Conservation (phyloP, 1,284 basidiomycete genomes). For the Microbotryomycetes sp. region DNA sequence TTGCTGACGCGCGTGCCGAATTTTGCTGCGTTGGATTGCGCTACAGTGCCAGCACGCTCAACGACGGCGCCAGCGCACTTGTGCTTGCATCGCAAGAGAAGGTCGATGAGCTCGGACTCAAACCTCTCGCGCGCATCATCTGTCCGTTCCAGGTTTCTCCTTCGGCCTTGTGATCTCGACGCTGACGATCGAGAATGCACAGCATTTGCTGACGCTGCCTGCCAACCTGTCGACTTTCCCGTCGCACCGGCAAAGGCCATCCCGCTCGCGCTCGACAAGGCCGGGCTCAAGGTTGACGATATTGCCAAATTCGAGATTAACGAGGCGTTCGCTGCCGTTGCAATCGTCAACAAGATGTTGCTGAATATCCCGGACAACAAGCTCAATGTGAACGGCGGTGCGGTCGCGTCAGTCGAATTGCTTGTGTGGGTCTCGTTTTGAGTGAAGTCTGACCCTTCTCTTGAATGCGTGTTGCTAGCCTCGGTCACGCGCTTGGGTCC, state of each 20-base stretch:
- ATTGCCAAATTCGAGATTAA: slow-evolving; percentile 93
- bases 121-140: slow-evolving; percentile 42
- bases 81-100: slow-evolving; percentile 39
- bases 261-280: slow-evolving; percentile 76
- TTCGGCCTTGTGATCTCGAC: slow-evolving; percentile 39
- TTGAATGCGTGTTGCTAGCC: not conserved
- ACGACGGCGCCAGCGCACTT: slow-evolving; percentile 43
- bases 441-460: not conserved
- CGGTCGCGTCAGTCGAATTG: slow-evolving; percentile 12
- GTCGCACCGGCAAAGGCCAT: slow-evolving; percentile 80
- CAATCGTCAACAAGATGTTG: not conserved
- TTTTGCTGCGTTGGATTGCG: too few relatives aligned
- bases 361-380: not conserved
- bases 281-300: slow-evolving; percentile 71
- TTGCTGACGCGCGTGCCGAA: too few relatives aligned
- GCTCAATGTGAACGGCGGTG: slow-evolving; percentile 15
- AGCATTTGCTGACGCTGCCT: slow-evolving; percentile 94
- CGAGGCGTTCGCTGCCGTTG: slow-evolving; percentile 44
- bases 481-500: slow-evolving; percentile 39
- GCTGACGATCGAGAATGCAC: slow-evolving; percentile 36
- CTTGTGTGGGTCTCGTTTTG: not conserved
- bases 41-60: slow-evolving; percentile 39
- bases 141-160: slow-evolving; percentile 33
- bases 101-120: slow-evolving; percentile 33
- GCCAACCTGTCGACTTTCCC: slow-evolving; percentile 94